Evolutionary conservation across 2,329 filamentous ascomycete genomes (phyloP).

Genomic region (Claviceps fusiformis): DNA sequence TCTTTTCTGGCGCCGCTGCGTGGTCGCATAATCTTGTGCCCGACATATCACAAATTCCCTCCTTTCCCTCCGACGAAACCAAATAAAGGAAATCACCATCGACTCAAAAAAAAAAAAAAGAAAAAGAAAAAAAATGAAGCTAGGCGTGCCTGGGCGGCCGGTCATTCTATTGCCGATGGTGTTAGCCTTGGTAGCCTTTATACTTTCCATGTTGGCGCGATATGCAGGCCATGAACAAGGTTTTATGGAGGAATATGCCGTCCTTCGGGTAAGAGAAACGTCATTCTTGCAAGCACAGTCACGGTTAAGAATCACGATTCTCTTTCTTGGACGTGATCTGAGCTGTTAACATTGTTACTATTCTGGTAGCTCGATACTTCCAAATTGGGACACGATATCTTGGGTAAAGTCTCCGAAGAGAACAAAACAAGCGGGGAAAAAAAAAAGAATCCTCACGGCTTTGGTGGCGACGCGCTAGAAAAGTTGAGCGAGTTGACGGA

Average conservation of each 20-base stretch:
- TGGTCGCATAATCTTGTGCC: neutral
- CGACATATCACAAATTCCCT: neutral
- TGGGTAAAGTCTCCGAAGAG: constrained; percentile 14
- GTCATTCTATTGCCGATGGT: constrained; percentile 23
- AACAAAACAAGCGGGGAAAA: constrained; percentile 13
- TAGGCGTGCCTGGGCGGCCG: constrained; percentile 7
- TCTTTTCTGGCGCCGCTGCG: neutral
- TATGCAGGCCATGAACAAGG: constrained; percentile 27
- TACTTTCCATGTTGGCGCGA: constrained; percentile 25
- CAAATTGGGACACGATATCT: constrained; percentile 22
- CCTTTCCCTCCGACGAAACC: neutral
- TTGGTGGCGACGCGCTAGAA: constrained; percentile 18
- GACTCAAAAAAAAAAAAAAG: neutral
- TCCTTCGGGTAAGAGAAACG: constrained; percentile 21
- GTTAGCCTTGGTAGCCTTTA: constrained; percentile 23
- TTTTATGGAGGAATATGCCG: constrained; percentile 30
- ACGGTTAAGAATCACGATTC: neutral
- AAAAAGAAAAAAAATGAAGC: constrained; percentile 1
- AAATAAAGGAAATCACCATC: no score
- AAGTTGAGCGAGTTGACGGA: constrained; percentile 19
- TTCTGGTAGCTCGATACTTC: constrained; percentile 23
- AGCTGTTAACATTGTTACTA: neutral
- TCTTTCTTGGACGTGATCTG: neutral
- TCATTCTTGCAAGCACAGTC: neutral
- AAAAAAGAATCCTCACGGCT: constrained; percentile 11